Evolutionary conservation across 2,329 filamentous ascomycete genomes (phyloP).

Genomic region (Pleurostoma richardsiae): DNA sequence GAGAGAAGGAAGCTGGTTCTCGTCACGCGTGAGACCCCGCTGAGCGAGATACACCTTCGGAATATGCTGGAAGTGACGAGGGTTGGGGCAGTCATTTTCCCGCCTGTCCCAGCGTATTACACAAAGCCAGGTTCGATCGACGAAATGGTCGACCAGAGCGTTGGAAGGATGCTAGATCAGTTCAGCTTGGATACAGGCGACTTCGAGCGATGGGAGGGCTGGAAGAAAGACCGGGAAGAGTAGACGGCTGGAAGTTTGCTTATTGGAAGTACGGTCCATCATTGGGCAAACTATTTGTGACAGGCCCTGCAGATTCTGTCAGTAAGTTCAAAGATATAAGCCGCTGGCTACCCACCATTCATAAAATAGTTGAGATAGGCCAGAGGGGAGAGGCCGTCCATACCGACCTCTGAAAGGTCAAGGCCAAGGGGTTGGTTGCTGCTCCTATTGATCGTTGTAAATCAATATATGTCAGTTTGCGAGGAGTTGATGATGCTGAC

Average conservation of each 20-base stretch:
- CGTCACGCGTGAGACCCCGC: slow-evolving; percentile 35
- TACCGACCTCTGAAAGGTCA: background rate
- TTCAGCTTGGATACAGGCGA: slow-evolving; percentile 33
- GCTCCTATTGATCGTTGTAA: too few species aligned
- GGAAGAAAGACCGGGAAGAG: slow-evolving; percentile 8
- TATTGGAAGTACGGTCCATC: background rate
- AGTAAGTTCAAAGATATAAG: background rate
- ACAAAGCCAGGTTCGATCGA: slow-evolving; percentile 29
- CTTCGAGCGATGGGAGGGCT: slow-evolving; percentile 32
- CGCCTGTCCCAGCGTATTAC: slow-evolving; percentile 38
- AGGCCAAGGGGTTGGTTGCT: too few species aligned
- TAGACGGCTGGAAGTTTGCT: background rate
- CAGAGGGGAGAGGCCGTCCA: background rate
- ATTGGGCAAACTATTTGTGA: background rate
- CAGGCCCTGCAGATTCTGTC: too few species aligned
- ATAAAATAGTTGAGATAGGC: background rate
- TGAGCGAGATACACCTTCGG: slow-evolving; percentile 38
- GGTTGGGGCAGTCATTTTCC: slow-evolving; percentile 36
- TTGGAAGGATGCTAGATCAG: slow-evolving; percentile 38
- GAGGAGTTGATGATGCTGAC: too few species aligned
- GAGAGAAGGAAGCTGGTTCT: slow-evolving; percentile 33
- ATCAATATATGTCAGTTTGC: too few species aligned
- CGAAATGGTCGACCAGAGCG: slow-evolving; percentile 37
- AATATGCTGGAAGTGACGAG: slow-evolving; percentile 35
- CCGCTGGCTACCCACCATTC: background rate